phyloP scores from a whole-genome alignment of 2,329 filamentous ascomycete genomes.

The Colletotrichum brevisporum region DNA sequence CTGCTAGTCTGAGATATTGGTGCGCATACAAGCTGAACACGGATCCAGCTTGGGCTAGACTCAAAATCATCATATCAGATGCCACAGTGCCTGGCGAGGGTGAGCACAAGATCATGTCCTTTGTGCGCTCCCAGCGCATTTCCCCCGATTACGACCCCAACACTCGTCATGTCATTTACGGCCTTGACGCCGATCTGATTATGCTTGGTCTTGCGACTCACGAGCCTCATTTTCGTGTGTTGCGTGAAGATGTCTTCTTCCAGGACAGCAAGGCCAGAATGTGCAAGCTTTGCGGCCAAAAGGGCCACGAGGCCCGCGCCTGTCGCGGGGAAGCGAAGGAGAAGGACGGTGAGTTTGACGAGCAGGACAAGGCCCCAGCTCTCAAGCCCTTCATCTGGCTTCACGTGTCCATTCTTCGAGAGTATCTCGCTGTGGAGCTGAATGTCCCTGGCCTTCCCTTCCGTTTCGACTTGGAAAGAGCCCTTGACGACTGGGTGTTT shows the following conservation, averaged over 20 bases:
- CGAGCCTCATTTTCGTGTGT: conserved; percentile 95
- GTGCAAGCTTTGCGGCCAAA: conserved; percentile 92
- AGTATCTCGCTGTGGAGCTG: conserved; percentile 93
- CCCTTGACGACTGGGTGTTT: conserved; percentile 98
- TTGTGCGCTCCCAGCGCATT: conserved; percentile 91
- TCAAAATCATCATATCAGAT: conserved; percentile 99
- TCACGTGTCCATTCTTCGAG: conserved; percentile 89
- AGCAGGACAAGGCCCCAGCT: conserved; percentile 79
- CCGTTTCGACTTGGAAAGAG: conserved; percentile 92
- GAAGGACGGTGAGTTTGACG: conserved; percentile 84
- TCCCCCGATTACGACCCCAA: conserved; percentile 95
- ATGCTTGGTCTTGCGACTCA: conserved; percentile 98
- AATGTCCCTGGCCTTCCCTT: conserved; percentile 87
- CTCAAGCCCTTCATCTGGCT: conserved; percentile 99
- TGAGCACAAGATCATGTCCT: conserved; percentile 99
- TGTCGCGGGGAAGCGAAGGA: conserved; percentile 85
- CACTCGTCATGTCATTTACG: conserved; percentile 97
- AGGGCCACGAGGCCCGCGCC: conserved; percentile 89
- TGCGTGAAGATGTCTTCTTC: conserved; percentile 96
- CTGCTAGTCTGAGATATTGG: conserved; percentile 93
- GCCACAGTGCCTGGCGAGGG: conserved; percentile 97
- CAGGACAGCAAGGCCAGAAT: conserved; percentile 86
- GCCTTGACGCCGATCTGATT: conserved; percentile 96
- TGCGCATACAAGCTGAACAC: conserved; percentile 97
- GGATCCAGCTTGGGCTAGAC: conserved; percentile 93